Evolutionary conservation across 1,284 basidiomycete genomes (phyloP), one percentile per base, ranked within the genome.

Genomic region (Leccinum brunneo-olivaceum): DNA sequence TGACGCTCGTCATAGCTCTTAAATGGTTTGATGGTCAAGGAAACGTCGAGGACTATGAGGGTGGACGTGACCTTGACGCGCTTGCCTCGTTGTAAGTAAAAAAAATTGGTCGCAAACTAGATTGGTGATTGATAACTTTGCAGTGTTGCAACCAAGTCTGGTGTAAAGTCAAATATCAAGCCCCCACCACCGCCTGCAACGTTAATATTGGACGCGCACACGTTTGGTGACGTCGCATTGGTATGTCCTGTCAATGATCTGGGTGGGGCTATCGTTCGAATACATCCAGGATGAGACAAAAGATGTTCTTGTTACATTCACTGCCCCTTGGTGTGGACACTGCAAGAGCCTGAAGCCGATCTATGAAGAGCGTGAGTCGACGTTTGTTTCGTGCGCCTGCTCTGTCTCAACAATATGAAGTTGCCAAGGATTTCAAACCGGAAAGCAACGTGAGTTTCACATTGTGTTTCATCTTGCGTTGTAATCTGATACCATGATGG

Each of bases 251-350:
- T 43, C 25, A 11, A 23, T 34, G 2, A 5, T 33, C n/a, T 41
- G 7, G 24, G 29, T 10, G 24, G 10, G 14, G 6, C 4, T 18
- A 23, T 29, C 34, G 23, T 33, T 45, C 25, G 56, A 44, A 51
- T 21, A 37, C 6, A 34, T 44, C 10, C 48, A 86, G 83, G 79
- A 93, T 58, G 62, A 75, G 16, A 70, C 76, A 21, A 92, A 92
- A 67, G 76, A 93, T 57, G 89, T 91, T 35, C 70, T 96, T n/a
- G 89, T 96, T 39, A 75, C 92, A 4, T 95, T 94, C 72, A 94
- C 90, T 49, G 86, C 85, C 25, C 85, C 85, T 21, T 89, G 88
- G 89, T 92, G 90, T 51, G 86, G 86, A 34, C 86, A 90, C 67
- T 91, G 89, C 74, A 90, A 92, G 72, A 77, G 58, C 53, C 66